These are phyloP conservation scores for Fusarium sp. DNA, from an alignment of 2,329 filamentous ascomycete species.

Conservation along the genomic window DNA sequence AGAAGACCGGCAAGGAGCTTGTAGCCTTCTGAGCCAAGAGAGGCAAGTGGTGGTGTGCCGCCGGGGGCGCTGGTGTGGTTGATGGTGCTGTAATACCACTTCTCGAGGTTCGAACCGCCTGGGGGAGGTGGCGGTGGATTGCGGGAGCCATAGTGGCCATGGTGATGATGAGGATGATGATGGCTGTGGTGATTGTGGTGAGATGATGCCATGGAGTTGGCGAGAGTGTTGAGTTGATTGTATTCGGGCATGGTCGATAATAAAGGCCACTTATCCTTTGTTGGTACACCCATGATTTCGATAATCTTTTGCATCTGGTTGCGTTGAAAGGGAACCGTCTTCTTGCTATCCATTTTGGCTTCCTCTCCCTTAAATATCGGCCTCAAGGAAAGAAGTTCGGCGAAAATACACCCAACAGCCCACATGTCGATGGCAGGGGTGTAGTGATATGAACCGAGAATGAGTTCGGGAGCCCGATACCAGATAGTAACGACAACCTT, in stretches of 20 bases:
- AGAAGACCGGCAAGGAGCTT: constrained; percentile 83
- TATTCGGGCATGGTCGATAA: constrained; percentile 89
- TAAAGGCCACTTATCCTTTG: constrained; percentile 87
- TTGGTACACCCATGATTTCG: constrained; percentile 92
- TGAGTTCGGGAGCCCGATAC: constrained; percentile 94
- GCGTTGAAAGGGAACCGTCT: constrained; percentile 94
- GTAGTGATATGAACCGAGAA: constrained; percentile 94
- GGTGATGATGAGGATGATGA: constrained; percentile 58
- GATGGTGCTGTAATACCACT: constrained; percentile 80
- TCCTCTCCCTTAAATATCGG: constrained; percentile 99
- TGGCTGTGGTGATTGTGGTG: constrained; percentile 53
- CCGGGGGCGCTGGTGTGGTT: constrained; percentile 59
- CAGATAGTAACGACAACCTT: constrained; percentile 99
- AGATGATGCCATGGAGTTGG: constrained; percentile 56
- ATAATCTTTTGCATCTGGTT: constrained; percentile 99
- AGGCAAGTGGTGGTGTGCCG: constrained; percentile 56
- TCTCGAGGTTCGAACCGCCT: constrained; percentile 70
- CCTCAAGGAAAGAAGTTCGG: constrained; percentile 86
- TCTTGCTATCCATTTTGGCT: constrained; percentile 98
- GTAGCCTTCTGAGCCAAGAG: constrained; percentile 79
- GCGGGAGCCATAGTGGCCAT: constrained; percentile 51
- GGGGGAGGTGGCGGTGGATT: constrained; percentile 47
- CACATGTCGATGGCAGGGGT: constrained; percentile 97
- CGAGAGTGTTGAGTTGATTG: constrained; percentile 69
- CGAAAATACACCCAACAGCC: constrained; percentile 98